Percentiles rank a stretch among this genome's conserved stretches.
Evolutionary conservation across 2,329 filamentous ascomycete species (phyloP).

Genomic region (Aureobasidium mangrovei): DNA sequence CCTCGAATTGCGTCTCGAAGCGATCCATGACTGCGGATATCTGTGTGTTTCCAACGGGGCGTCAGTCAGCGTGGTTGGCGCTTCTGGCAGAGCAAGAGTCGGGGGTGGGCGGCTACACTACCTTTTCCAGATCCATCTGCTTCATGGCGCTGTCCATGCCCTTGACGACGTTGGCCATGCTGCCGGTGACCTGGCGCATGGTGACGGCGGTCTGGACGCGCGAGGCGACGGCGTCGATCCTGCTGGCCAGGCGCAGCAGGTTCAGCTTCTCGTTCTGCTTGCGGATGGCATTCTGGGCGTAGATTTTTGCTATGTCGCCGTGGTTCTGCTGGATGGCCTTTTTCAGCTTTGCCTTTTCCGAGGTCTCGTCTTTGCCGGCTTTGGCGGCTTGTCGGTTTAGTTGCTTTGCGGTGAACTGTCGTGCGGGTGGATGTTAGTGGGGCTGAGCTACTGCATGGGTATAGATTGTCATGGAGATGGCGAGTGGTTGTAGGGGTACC

Average conservation of each 20-base stretch:
- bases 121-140: conserved; percentile 54
- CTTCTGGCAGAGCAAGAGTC: not conserved
- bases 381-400: conserved; percentile 54
- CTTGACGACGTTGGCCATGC: conserved; percentile 54
- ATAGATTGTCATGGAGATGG: conserved; percentile 1
- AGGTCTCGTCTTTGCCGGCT: conserved; percentile 51
- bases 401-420: conserved; percentile 53
- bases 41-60: conserved; percentile 25
- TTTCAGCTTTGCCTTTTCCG: conserved; percentile 54
- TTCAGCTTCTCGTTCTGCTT: conserved; percentile 56
- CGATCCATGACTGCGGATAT: conserved; percentile 59
- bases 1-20: conserved; percentile 50
- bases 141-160: conserved; percentile 57
- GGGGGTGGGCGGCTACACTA: conserved; percentile 25
- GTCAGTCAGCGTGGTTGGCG: not conserved
- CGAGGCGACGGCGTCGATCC: conserved; percentile 35
- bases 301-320: conserved; percentile 53
- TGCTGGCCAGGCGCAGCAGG: conserved; percentile 41
- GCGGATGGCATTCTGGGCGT: conserved; percentile 54
- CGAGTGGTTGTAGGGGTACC: conserved; percentile 28
- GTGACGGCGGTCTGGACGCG: conserved; percentile 56
- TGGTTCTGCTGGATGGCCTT: conserved; percentile 55
- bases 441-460: not conserved
- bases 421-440: conserved; percentile 20
- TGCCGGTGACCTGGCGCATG: conserved; percentile 52